phyloP scores from a whole-genome alignment of 2,329 filamentous ascomycete species.

The Neophaeococcomyces aloes region DNA sequence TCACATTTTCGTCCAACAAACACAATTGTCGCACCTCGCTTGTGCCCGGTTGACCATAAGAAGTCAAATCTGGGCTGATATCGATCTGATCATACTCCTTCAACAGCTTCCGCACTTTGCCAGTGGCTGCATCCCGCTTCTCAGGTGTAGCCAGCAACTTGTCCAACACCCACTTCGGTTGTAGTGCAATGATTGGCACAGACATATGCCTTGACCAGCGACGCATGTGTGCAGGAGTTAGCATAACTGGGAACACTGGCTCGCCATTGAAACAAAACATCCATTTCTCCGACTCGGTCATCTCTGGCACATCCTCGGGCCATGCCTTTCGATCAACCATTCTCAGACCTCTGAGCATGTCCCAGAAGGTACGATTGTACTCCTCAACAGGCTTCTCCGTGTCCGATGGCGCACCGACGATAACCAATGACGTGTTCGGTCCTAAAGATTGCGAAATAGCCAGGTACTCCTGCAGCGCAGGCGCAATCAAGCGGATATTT shows the following conservation, averaged over 20 bases:
- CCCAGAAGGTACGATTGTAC: slow-evolving; percentile 5
- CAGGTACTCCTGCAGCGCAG: slow-evolving; percentile 1
- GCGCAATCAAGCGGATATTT: slow-evolving; percentile 7
- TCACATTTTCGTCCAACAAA: slow-evolving; percentile 8
- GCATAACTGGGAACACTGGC: slow-evolving; percentile 5
- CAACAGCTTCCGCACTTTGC: slow-evolving; percentile 5
- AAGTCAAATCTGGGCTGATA: slow-evolving; percentile 7
- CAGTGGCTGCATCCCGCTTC: slow-evolving; percentile 2
- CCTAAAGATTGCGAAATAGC: not conserved
- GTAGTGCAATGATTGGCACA: slow-evolving; percentile 3
- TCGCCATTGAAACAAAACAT: slow-evolving; percentile 6
- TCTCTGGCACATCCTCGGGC: slow-evolving; percentile 5
- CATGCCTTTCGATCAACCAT: slow-evolving; percentile 1
- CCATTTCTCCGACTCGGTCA: slow-evolving; percentile 4
- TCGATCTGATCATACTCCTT: slow-evolving; percentile 7
- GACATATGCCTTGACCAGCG: slow-evolving; percentile 5
- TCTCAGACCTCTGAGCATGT: slow-evolving; percentile 2
- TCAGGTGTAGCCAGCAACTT: slow-evolving; percentile 3
- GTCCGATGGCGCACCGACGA: slow-evolving; percentile 3
- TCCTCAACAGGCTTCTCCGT: slow-evolving; percentile 1
- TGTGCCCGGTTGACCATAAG: slow-evolving; percentile 3
- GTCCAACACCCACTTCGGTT: slow-evolving; percentile 8
- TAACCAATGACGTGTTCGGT: slow-evolving; percentile 3
- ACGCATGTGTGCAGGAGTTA: slow-evolving; percentile 5
- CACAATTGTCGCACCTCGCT: slow-evolving; percentile 5